phyloP scores from a whole-genome alignment of 495 filamentous ascomycete species.

The Penicillium pulvis region DNA sequence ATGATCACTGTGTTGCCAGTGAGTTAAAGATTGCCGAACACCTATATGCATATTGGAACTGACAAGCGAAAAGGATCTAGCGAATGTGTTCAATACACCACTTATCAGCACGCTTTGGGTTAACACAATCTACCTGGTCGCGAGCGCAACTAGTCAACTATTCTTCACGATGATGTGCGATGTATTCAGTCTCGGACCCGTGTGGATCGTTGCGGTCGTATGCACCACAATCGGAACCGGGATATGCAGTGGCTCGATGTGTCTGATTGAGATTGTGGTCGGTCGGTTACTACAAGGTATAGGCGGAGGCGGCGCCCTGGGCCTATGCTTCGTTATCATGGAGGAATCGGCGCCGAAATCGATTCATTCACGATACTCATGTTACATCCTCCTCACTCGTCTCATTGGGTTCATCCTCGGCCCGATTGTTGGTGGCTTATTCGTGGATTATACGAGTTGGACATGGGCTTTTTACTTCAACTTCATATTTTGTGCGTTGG shows the following conservation, averaged over 20 bases:
- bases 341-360: conserved; percentile 58
- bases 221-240: conserved; percentile 63
- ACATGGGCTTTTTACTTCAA: conserved; percentile 49
- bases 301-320: conserved; percentile 70
- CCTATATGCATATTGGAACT: conserved; percentile 7
- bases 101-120: conserved; percentile 43
- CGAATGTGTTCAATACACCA: conserved; percentile 29
- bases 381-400: conserved; percentile 38
- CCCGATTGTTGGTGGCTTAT: conserved; percentile 40
- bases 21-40: neutral
- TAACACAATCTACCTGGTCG: conserved; percentile 42
- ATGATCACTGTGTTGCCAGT: conserved; percentile 36
- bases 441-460: conserved; percentile 38
- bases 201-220: conserved; percentile 53
- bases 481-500: conserved; percentile 41
- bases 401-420: conserved; percentile 41
- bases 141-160: conserved; percentile 39
- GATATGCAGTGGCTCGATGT: conserved; percentile 58
- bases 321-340: conserved; percentile 65
- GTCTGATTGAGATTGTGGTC: conserved; percentile 61
- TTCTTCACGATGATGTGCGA: conserved; percentile 44
- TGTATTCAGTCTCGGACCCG: conserved; percentile 39
- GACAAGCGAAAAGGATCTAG: conserved; percentile 25
- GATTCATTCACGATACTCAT: conserved; percentile 42
- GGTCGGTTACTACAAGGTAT: conserved; percentile 70